phyloP scores from a whole-genome alignment of 1,284 basidiomycete species.

The Tilletia indica region DNA sequence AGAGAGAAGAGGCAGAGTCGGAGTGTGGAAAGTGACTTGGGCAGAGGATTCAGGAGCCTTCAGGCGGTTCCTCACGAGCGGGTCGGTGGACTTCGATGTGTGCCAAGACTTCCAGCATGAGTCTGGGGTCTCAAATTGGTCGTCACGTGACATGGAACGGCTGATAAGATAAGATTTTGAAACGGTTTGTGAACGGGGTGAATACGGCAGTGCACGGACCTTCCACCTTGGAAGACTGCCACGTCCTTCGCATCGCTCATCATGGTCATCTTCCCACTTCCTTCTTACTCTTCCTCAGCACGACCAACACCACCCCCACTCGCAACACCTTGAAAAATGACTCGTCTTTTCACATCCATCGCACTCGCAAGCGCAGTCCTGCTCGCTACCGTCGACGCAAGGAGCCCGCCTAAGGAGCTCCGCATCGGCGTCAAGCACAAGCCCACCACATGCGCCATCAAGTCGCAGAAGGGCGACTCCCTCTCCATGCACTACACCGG shows the following conservation, averaged over 20 bases:
- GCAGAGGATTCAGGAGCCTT: too few relatives aligned
- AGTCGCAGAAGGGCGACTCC: slow-evolving; percentile 67
- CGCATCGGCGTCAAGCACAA: slow-evolving; percentile 58
- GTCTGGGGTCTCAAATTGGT: too few relatives aligned
- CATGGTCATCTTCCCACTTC: neutral
- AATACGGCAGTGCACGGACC: neutral
- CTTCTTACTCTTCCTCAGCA: too few relatives aligned
- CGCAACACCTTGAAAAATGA: neutral
- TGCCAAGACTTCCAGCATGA: too few relatives aligned
- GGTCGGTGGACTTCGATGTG: too few relatives aligned
- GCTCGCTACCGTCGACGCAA: slow-evolving; percentile 23
- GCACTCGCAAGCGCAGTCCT: neutral
- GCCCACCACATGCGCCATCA: slow-evolving; percentile 63
- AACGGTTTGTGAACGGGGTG: too few relatives aligned
- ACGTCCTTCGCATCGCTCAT: neutral
- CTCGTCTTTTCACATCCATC: neutral
- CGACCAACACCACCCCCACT: neutral
- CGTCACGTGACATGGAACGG: too few relatives aligned
- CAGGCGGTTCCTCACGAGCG: too few relatives aligned
- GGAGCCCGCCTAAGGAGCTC: slow-evolving; percentile 39
- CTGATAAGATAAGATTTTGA: too few relatives aligned
- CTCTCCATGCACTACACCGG: slow-evolving; percentile 73
- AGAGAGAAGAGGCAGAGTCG: too few relatives aligned
- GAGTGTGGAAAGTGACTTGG: too few relatives aligned
- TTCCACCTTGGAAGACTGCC: neutral